Evolutionary conservation across 768 basidiomycete species (phyloP).

Genomic region (Russula sp.): DNA sequence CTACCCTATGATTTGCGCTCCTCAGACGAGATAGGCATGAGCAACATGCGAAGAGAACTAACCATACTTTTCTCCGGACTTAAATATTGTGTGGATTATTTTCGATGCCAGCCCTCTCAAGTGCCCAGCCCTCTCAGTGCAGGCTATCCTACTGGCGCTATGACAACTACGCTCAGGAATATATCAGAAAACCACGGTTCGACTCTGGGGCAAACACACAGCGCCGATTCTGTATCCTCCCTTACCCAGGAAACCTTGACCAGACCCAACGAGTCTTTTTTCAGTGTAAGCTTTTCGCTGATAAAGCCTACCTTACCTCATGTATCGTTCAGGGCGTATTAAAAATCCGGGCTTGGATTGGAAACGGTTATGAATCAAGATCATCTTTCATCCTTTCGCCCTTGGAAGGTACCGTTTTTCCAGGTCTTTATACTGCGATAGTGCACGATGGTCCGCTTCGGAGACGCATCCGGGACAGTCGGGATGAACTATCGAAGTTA

Average conservation of each 20-base stretch:
- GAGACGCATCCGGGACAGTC: not conserved
- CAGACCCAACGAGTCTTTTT: not conserved
- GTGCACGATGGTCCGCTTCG: not conserved
- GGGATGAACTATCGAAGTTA: not conserved
- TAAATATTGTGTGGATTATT: not conserved
- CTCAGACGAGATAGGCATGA: not conserved
- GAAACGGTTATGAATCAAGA: not conserved
- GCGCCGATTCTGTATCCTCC: not conserved
- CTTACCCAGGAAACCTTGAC: not conserved
- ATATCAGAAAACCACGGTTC: not conserved
- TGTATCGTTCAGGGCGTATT: not conserved
- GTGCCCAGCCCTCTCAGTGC: not conserved
- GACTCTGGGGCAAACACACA: not conserved
- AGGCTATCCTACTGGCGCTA: not conserved
- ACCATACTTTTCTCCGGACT: not conserved
- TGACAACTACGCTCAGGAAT: constrained; percentile 6
- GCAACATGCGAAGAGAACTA: not conserved
- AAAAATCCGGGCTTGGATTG: not conserved
- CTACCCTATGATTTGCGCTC: not conserved
- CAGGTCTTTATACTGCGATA: constrained; percentile 1
- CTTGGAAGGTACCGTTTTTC: not conserved
- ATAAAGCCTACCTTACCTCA: not conserved
- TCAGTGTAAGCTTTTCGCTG: not conserved
- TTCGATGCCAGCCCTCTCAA: not conserved
- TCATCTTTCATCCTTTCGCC: not conserved